Evolutionary conservation across 306 rosid genomes (phyloP).

Genomic region (Betula pendula): DNA sequence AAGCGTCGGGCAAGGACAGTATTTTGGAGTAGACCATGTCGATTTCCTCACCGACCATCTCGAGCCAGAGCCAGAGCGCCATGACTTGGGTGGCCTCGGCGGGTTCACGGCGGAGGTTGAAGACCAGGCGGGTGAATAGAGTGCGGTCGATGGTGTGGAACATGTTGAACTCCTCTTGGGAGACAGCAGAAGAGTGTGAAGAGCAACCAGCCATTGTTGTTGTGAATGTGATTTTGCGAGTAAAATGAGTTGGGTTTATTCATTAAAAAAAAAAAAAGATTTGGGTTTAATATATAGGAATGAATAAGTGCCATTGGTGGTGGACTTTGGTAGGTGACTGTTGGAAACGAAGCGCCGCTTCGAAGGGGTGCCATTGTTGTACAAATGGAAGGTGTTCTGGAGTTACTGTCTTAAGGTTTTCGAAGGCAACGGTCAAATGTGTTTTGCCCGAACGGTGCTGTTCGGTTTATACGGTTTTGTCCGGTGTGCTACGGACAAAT

Average conservation of each 20-base stretch:
- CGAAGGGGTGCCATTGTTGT: slow-evolving; percentile 24
- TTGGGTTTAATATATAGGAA: no score
- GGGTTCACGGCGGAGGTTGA: slow-evolving; percentile 37
- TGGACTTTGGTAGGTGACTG: neutral
- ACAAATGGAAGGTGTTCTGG: slow-evolving; percentile 12
- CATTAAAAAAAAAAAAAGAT: no score
- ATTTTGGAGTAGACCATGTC: slow-evolving; percentile 28
- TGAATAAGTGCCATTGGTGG: slow-evolving; percentile 23
- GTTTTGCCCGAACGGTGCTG: neutral
- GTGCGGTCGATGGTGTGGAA: slow-evolving; percentile 63
- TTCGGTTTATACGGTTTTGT: neutral
- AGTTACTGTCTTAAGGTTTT: neutral
- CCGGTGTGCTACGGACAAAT: no score
- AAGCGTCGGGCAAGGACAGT: slow-evolving; percentile 28
- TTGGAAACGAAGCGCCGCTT: slow-evolving; percentile 1
- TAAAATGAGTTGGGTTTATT: slow-evolving; percentile 1
- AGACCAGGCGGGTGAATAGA: slow-evolving; percentile 50
- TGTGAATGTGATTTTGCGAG: neutral
- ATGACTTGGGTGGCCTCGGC: slow-evolving; percentile 43
- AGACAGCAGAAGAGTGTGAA: slow-evolving; percentile 16
- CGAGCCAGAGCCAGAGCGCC: slow-evolving; percentile 71
- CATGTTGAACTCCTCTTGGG: slow-evolving; percentile 46
- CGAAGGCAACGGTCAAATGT: slow-evolving; percentile 8
- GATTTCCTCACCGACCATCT: slow-evolving; percentile 18
- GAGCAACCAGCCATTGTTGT: slow-evolving; percentile 22